phyloP scores from a whole-genome alignment of 2,329 filamentous ascomycete genomes.

The Falciphora oryzae region DNA sequence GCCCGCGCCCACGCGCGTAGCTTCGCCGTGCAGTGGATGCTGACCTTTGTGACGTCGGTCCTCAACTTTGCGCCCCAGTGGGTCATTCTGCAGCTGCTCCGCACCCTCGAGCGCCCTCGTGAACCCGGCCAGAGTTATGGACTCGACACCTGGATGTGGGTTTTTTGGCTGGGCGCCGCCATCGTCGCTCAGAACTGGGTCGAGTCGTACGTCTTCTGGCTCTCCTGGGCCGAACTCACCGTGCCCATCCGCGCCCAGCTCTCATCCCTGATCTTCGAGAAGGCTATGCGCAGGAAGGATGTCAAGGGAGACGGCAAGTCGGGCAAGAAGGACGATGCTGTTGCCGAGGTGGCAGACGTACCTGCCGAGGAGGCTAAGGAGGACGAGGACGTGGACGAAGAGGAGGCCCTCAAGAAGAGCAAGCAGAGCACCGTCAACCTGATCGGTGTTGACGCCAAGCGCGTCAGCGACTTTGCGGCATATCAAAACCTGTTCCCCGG shows the following conservation, averaged over 20 bases:
- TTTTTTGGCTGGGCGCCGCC: constrained; percentile 55
- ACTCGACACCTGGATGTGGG: constrained; percentile 60
- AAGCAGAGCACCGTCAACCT: constrained; percentile 71
- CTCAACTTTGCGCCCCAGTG: constrained; percentile 67
- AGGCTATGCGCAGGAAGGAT: constrained; percentile 72
- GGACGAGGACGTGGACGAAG: constrained; percentile 43
- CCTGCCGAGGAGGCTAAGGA: constrained; percentile 32
- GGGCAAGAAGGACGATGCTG: constrained; percentile 28
- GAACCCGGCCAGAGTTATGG: constrained; percentile 38
- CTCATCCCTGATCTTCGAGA: constrained; percentile 67
- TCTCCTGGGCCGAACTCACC: constrained; percentile 55
- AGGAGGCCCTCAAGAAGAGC: constrained; percentile 40
- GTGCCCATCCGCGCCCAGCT: constrained; percentile 66
- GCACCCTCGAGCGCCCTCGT: constrained; percentile 51
- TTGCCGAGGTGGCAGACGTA: constrained; percentile 23
- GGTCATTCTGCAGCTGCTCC: constrained; percentile 60
- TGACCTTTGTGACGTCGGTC: constrained; percentile 49
- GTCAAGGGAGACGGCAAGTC: constrained; percentile 57
- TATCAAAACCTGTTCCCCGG: constrained; percentile 61
- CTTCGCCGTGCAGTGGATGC: constrained; percentile 52
- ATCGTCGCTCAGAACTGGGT: constrained; percentile 55
- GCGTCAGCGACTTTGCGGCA: constrained; percentile 62
- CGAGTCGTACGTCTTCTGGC: constrained; percentile 52
- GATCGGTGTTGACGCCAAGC: constrained; percentile 68
- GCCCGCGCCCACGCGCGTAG: constrained; percentile 49